These are phyloP conservation scores for Talaromyces sp. DNA, from an alignment of 2,329 filamentous ascomycete genomes.

Conservation along the genomic window DNA sequence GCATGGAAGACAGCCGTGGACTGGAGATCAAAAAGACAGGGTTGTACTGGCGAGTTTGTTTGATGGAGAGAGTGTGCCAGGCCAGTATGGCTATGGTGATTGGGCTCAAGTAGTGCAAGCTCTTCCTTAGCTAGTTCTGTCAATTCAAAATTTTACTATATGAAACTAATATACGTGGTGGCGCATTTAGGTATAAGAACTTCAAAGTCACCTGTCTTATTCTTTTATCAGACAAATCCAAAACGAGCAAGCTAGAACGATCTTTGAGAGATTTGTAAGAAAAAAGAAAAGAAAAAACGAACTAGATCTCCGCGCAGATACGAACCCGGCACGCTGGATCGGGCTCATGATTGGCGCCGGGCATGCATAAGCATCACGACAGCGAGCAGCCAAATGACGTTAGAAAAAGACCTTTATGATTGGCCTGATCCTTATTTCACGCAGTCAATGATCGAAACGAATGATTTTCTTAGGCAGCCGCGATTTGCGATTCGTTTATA, in stretches of 20 bases:
- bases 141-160: no score
- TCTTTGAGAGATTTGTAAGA: not conserved
- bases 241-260: not conserved
- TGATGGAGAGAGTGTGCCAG: slow-evolving; percentile 41
- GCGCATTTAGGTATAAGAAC: not conserved
- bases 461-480: not conserved
- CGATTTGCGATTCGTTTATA: not conserved
- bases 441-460: not conserved
- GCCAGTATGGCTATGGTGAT: slow-evolving; percentile 36
- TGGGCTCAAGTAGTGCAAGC: slow-evolving; percentile 43
- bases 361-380: not conserved
- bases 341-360: not conserved
- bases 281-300: not conserved
- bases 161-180: not conserved
- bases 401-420: not conserved
- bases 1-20: slow-evolving; percentile 46
- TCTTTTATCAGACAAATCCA: no score
- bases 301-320: not conserved
- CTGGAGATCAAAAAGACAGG: slow-evolving; percentile 41
- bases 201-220: not conserved
- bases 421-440: not conserved
- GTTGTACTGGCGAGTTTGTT: slow-evolving; percentile 44
- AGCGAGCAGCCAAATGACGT: not conserved
- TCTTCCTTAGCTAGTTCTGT: not conserved
- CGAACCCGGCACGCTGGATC: not conserved